Base-by-base conservation (phyloP, 139 green algal genomes). In the Micromonas commoda region DNA sequence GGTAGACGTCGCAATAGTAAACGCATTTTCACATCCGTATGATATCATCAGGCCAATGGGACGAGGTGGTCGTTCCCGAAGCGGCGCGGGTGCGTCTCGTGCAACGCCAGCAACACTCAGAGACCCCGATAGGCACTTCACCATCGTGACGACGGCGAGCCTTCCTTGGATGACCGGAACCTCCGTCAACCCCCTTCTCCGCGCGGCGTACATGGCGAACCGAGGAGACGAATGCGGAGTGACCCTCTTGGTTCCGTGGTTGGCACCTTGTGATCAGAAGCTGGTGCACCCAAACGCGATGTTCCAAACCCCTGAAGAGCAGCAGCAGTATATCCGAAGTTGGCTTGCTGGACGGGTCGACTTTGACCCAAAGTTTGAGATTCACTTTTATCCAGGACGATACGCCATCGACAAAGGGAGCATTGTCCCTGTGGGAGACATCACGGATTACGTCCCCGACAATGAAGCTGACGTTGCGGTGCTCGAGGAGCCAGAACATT, bases 141-240 rank as follows among this genome's bases (percentile, higher is more conserved):
- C 92, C 61, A 97, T 99, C 73, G 92, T 98, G 2, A 99, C 96
- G 1, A 99, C 96, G 2, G 96, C 96, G 1, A 86, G 87, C 20
- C 84, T 99, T 77, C 96, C 96, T 0, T 99, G 96, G 96, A 96
- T 99, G 89, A 99, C 96, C 6, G 96, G 96, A 39, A 99, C 96
- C 0, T 86, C 90, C 3, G 93, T 99, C 13, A 99, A 99, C 86
- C 96, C 96, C 57, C 87, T 99, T 78, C 88, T 99, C 80, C 86
- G 96, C 3, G 95, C 96, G 0, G 94, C 93, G 0, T 98, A 97
- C 87, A 85, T 99, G 26, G 87, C 94, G 19, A 1, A 70, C 2
- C 37, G 29, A 1, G 68, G 38, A 0, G 68, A 75, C 1, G 35
- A 52, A 3, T 28, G 54, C 28, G 20, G 61, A 19, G 90, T 97